Conservation (phyloP, 2,329 filamentous ascomycete species). For the Fusarium citri region DNA sequence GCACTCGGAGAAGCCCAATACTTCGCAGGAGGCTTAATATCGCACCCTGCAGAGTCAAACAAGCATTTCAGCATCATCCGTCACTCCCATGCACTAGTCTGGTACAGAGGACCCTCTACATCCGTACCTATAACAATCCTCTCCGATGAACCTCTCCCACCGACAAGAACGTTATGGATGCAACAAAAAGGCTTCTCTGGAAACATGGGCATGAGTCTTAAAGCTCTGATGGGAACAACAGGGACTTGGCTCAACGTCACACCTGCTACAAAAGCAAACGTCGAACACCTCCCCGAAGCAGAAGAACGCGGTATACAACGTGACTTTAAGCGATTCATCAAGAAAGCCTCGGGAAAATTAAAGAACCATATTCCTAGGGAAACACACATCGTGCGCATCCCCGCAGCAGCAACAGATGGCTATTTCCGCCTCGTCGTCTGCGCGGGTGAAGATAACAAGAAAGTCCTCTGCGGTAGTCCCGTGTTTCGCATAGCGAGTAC, state of each 20-base stretch:
- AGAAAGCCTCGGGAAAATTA: conserved; percentile 62
- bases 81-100: conserved; percentile 72
- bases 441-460: conserved; percentile 57
- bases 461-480: conserved; percentile 72
- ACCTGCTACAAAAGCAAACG: conserved; percentile 60
- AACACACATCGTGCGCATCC: conserved; percentile 73
- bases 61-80: conserved; percentile 75
- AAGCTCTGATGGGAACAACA: conserved; percentile 69
- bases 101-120: conserved; percentile 74
- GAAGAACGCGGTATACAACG: conserved; percentile 76
- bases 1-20: conserved; percentile 70
- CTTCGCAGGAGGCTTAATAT: conserved; percentile 73
- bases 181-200: conserved; percentile 77
- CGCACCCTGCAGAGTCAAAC: conserved; percentile 72
- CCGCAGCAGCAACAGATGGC: conserved; percentile 71
- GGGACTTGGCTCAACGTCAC: conserved; percentile 76
- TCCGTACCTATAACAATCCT: conserved; percentile 74
- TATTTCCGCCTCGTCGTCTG: conserved; percentile 77
- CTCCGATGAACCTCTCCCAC: conserved; percentile 66
- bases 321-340: conserved; percentile 72
- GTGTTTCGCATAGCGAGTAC: conserved; percentile 77
- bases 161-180: conserved; percentile 71
- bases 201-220: conserved; percentile 74
- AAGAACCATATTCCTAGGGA: conserved; percentile 67
- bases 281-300: conserved; percentile 61